Evolutionary conservation across 768 basidiomycete species (phyloP), one percentile per base, ranked within the genome.

Genomic region (Suillus occidentalis): DNA sequence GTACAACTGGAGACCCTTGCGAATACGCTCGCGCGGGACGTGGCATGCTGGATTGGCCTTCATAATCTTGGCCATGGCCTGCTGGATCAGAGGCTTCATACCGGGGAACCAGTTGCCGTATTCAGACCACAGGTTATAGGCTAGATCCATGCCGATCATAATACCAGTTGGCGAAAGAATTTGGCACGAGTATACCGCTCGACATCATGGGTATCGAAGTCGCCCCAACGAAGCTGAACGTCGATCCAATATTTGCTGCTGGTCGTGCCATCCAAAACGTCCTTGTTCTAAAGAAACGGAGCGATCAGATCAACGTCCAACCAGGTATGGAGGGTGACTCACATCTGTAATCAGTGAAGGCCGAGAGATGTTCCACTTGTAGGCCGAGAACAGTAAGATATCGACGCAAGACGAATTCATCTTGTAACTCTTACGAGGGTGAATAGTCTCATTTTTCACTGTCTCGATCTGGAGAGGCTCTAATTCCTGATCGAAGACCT

Each of bases 371-470:
- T 97, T 98, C 97, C 97, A 99, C 87, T 94, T 95, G 77, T 94
- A 92, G 1, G 93, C 91, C 14, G 95, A 97, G 87, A 99, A 99
- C 60, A 99, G 83, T 22, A 99, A 83, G 73, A 99, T 97, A 73
- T 99, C 97, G 60, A 97, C 97, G 69, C 97, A 98, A n/a, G 95
- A 97, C 9, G 95, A 97, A 80, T 99, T 99, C 97, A 99, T 99
- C 87, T 99, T 99, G 87, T 99, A 99, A 83, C 95, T 97, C 84
- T 98, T 98, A 80, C 97, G 92, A 71, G 97, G 97, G 77, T 97
- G 97, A 66, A 99, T 99, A 0, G 97, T 98, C 79, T 99, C 97
- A 79, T 99, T 99, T 78, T 99, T 97, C 0, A 99, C 97, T 0
- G 96, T 99, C 83, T 99, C 97, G 71, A 99, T 99, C 70, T 98